Conservation (phyloP, 179 eudicot genomes). For the Actinidia polygama region DNA sequence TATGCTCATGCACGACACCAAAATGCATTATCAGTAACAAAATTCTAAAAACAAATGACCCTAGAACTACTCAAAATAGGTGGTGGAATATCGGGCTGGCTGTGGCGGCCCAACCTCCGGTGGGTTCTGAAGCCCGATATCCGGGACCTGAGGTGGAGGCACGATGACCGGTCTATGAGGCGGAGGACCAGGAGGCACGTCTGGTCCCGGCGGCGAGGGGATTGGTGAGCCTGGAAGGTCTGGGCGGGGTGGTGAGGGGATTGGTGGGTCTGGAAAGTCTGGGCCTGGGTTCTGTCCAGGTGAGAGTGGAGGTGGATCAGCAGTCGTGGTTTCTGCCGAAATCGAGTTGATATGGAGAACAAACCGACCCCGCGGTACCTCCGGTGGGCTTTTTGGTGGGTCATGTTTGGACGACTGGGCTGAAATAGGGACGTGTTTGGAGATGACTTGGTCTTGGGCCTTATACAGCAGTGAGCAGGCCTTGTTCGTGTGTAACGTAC, state of each 20-base stretch:
- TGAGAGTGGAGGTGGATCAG: neutral
- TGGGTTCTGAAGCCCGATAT: neutral
- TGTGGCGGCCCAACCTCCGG: neutral
- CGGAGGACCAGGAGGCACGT: neutral
- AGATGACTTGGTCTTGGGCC: neutral
- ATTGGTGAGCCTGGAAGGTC: constrained; percentile 2
- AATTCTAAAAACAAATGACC: no score
- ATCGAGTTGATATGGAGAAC: neutral
- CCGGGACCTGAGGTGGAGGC: neutral
- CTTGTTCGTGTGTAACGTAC: no score
- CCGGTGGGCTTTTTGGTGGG: neutral
- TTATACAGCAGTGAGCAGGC: neutral
- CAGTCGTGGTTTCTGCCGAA: neutral
- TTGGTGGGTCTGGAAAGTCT: constrained; percentile 7
- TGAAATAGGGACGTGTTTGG: neutral
- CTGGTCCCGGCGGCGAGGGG: neutral
- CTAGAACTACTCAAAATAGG: no score
- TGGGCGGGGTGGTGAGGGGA: neutral
- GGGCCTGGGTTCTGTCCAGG: constrained; percentile 8
- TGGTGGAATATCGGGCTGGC: neutral
- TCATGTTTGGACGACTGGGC: neutral
- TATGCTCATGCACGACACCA: no score
- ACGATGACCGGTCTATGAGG: no score
- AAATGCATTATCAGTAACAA: no score
- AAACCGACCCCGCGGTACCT: neutral